Base-by-base conservation (phyloP, 345 rosid species). In the Clausena lansium region DNA sequence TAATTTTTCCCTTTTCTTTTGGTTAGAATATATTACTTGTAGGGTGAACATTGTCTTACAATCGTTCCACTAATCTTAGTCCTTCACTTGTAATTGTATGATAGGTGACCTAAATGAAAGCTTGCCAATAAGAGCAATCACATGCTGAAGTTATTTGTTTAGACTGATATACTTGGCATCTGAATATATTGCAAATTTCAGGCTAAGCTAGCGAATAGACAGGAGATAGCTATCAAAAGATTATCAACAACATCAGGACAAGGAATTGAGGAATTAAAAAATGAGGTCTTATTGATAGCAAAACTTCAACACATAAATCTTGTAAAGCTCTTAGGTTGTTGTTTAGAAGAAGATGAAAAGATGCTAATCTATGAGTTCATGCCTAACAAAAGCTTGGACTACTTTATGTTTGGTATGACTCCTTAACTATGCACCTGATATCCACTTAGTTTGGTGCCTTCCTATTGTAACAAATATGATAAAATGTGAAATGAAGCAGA, bases 231-330 rank as follows among this genome's bases (percentile, higher is more conserved):
- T 5, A 19, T 72, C 11, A 72, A 72, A 57, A 5, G 76, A 19
- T 72, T 57, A 36, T 72, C 65, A 35, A 6, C 0, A 2, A 22
- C 6, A 20, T 72, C 76, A 2, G 33, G n/a, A 35, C 76, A 72
- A 72, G 76, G 65, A 72, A 35, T 72, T 15, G 10, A 10, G 33
- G 65, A 72, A 57, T 72, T 72, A 33, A 72, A 57, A 35, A 72
- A 57, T 33, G 75, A 72, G 64, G 75, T 72, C 47, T 72, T 33
- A 7, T 9, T 72, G 75, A 72, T 72, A 33, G 50, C 65, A 57
- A 72, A 72, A 35, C 75, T 32, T 57, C 75, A 72, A 57, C 75
- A 72, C 36, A 72, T 50, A 72, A 72, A 70, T 52, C 75, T 72
- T 57, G 65, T 72, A 9, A 57, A 47, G 33, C 75, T 72, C 10